phyloP scores from a whole-genome alignment of 208 protist species.

The Crithidia sp. region DNA sequence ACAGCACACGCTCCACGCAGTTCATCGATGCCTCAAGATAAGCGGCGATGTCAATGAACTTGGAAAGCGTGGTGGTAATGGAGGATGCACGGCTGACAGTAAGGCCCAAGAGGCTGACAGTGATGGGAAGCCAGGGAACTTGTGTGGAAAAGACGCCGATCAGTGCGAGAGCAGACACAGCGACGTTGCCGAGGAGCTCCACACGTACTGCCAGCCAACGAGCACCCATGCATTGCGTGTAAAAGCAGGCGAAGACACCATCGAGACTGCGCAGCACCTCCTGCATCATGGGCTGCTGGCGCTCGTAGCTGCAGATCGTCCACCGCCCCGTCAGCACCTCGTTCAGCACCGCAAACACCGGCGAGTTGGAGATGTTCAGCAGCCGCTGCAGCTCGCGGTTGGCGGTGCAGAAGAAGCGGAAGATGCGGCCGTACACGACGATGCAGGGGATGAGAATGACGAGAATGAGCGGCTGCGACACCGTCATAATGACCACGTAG shows the following conservation, averaged over 20 bases:
- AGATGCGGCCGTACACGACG: constrained; percentile 71
- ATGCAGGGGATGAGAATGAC: constrained; percentile 54
- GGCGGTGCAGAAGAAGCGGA: constrained; percentile 63
- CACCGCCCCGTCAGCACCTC: constrained; percentile 66
- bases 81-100: constrained; percentile 62
- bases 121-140: constrained; percentile 21
- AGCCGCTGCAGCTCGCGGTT: constrained; percentile 89
- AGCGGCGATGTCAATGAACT: constrained; percentile 47
- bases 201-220: constrained; percentile 91
- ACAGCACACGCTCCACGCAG: constrained; percentile 70
- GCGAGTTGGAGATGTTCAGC: constrained; percentile 74
- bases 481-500: constrained; percentile 45
- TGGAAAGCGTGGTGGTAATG: constrained; percentile 56
- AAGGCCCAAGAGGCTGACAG: constrained; percentile 59
- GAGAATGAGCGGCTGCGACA: constrained; percentile 50
- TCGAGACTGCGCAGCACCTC: constrained; percentile 51
- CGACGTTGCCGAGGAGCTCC: constrained; percentile 79
- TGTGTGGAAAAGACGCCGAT: constrained; percentile 49
- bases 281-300: constrained; percentile 62
- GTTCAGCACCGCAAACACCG: constrained; percentile 78
- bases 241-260: constrained; percentile 43
- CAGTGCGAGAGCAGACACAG: constrained; percentile 53
- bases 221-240: constrained; percentile 46
- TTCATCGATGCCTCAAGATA: constrained; percentile 78
- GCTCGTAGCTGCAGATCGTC: constrained; percentile 89